Evolutionary conservation across 225 moss, liverwort and hornwort genomes (phyloP).

Genomic region (Thuidium tamariscinum): DNA sequence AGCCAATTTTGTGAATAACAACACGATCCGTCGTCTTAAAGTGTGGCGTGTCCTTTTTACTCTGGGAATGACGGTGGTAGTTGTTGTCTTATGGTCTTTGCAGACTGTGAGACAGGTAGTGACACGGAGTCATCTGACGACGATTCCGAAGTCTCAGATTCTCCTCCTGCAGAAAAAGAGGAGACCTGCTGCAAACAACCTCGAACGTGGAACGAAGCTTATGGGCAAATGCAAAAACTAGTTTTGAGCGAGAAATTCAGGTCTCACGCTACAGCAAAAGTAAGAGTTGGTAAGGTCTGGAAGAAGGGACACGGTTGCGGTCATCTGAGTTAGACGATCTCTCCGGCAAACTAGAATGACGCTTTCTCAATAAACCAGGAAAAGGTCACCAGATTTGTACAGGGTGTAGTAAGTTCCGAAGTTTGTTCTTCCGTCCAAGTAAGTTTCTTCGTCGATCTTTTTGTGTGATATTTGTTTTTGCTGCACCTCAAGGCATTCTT

Average conservation of each 20-base stretch:
- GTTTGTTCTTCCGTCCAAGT: constrained; percentile 1
- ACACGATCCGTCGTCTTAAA: background rate
- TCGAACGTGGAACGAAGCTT: constrained; percentile 15
- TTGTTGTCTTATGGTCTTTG: background rate
- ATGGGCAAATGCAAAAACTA: constrained; percentile 22
- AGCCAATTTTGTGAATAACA: background rate
- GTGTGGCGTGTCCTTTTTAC: background rate
- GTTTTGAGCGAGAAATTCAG: constrained; percentile 27
- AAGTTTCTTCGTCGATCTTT: background rate
- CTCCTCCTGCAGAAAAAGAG: background rate
- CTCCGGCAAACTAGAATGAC: background rate
- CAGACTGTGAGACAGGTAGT: constrained; percentile 20
- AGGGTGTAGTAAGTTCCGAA: constrained; percentile 29
- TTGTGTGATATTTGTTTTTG: background rate
- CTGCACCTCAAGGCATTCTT: background rate
- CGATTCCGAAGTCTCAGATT: background rate
- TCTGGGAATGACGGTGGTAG: background rate
- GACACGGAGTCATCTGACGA: constrained; percentile 16
- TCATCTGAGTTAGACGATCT: constrained; percentile 10
- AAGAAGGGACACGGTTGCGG: background rate
- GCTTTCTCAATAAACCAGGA: constrained; percentile 13
- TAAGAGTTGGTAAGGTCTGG: background rate
- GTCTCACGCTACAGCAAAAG: constrained; percentile 1
- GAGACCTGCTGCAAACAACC: constrained; percentile 5
- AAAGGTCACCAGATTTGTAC: constrained; percentile 48